A percentile compares a stretch with the other conserved stretches of the same genome.
Evolutionary conservation across 1,284 basidiomycete genomes (phyloP).

Genomic region (Cerrena zonata): DNA sequence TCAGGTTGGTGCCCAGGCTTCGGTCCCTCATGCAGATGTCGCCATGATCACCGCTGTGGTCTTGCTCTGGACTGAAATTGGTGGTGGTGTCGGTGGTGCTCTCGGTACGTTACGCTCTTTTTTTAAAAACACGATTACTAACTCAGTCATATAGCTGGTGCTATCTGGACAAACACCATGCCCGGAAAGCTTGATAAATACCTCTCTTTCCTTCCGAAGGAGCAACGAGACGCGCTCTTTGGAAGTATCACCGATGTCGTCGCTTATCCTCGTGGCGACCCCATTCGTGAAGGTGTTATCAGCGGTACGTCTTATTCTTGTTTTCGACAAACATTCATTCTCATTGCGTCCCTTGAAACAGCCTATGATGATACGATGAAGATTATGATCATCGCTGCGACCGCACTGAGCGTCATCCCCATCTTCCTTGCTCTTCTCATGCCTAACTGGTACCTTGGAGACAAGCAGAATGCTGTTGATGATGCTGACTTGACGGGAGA

Average conservation of each 20-base stretch:
- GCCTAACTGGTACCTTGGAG: slow-evolving; percentile 27
- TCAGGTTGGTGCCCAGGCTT: slow-evolving; percentile 75
- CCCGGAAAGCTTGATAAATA: slow-evolving; percentile 50
- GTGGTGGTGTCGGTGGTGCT: slow-evolving; percentile 66
- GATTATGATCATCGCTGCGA: slow-evolving; percentile 40
- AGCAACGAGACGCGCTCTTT: slow-evolving; percentile 37
- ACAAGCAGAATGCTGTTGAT: slow-evolving; percentile 26
- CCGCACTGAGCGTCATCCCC: slow-evolving; percentile 24
- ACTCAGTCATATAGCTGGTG: slow-evolving; percentile 35
- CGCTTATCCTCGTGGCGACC: slow-evolving; percentile 42
- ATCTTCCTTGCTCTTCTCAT: slow-evolving; percentile 23
- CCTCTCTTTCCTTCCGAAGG: slow-evolving; percentile 40
- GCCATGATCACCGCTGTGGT: slow-evolving; percentile 80
- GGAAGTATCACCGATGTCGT: slow-evolving; percentile 47
- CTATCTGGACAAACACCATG: slow-evolving; percentile 58
- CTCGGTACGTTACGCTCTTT: slow-evolving; percentile 31
- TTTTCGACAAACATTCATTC: background rate
- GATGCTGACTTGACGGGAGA: slow-evolving; percentile 19
- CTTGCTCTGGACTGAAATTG: slow-evolving; percentile 75
- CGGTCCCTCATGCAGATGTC: slow-evolving; percentile 71
- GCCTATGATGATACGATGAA: slow-evolving; percentile 55
- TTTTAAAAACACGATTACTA: background rate
- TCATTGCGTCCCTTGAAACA: slow-evolving; percentile 14
- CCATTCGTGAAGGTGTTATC: slow-evolving; percentile 56
- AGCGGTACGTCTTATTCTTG: slow-evolving; percentile 28